Base-by-base conservation (phyloP, 176 grass and related monocot genomes). In the Rhipidocladum racemiflorum region DNA sequence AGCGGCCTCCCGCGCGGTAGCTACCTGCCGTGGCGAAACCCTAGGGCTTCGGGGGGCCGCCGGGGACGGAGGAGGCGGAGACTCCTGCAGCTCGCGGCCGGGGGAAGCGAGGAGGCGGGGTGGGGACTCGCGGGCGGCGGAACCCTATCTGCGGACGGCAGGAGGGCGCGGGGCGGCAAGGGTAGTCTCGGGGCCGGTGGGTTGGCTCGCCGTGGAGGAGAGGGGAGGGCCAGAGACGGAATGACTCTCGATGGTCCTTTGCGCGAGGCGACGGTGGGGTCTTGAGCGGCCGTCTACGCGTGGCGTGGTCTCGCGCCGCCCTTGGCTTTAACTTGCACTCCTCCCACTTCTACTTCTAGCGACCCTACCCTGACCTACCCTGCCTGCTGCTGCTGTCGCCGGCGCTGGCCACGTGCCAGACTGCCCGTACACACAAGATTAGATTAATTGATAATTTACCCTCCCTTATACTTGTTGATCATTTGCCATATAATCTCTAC, bases 21-120 rank as follows among this genome's bases (percentile, higher is more conserved):
- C 24, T 89, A 85, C 88, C 88, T 89, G 83, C 70, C 50, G 65
- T 16, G 78, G 78, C 20, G 36, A 61, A 71, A 48, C 77, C 43
- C 54, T 89, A 70, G 77, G 70, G 83, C 76, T 56, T 60, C 55
- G 69, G 77, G 77, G 32, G 54, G 4, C 30, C 30, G 72, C 44
- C 25, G 87, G 61, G 57, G 40, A 53, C 29, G 65, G 32, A 15
- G 53, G 66, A 40, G 56, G 12, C 25, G 10, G 60, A 20, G n/a
- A 24, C 13, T 29, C n/a, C 43, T 56, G 51, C 28, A 13, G 23
- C 53, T 64, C 23, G 73, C 64, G 11, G 56, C 15, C 64, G 24
- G 36, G 27, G 29, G 1, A 24, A 7, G 21, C 16, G 49, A 16
- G 23, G 59, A 1, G 11, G 21, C n/a, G 0, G 30, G 9, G 72